These are phyloP conservation scores for Colletotrichum lini DNA, from an alignment of 2,329 filamentous ascomycete genomes.

Conservation along the genomic window DNA sequence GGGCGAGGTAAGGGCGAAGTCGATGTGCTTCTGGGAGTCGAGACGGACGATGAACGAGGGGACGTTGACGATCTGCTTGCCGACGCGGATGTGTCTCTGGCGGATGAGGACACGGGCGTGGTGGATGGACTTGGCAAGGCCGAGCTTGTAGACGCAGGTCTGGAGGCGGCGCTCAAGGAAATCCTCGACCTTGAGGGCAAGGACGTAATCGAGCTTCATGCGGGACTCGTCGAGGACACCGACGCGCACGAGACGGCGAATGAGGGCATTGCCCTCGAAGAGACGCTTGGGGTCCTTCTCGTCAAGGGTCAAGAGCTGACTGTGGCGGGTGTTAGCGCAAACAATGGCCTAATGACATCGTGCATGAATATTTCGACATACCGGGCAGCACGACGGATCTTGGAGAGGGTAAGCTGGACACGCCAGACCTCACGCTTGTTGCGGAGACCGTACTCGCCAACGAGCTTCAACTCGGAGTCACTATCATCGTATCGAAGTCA, in stretches of 20 bases:
- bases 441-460: conserved; percentile 99
- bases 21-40: conserved; percentile 99
- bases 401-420: conserved; percentile 99
- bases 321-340: conserved; percentile 57
- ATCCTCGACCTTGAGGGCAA: conserved; percentile 99
- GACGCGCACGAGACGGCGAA: conserved; percentile 99
- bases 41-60: conserved; percentile 99
- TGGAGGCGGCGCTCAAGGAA: conserved; percentile 99
- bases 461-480: conserved; percentile 99
- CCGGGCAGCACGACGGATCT: conserved; percentile 99
- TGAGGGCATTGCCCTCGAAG: conserved; percentile 99
- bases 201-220: conserved; percentile 99
- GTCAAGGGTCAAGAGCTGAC: conserved; percentile 99
- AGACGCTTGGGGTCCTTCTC: conserved; percentile 99
- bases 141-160: conserved; percentile 99
- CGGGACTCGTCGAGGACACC: conserved; percentile 99
- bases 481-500: conserved; percentile 75
- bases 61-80: conserved; percentile 99
- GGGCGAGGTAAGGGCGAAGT: conserved; percentile 97
- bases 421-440: conserved; percentile 99
- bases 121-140: conserved; percentile 99
- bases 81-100: conserved; percentile 99
- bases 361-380: conserved; percentile 59
- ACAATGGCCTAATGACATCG: background rate
- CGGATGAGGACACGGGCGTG: conserved; percentile 99